Conservation (phyloP, 495 filamentous ascomycete genomes). For the Terfezia claveryi region DNA sequence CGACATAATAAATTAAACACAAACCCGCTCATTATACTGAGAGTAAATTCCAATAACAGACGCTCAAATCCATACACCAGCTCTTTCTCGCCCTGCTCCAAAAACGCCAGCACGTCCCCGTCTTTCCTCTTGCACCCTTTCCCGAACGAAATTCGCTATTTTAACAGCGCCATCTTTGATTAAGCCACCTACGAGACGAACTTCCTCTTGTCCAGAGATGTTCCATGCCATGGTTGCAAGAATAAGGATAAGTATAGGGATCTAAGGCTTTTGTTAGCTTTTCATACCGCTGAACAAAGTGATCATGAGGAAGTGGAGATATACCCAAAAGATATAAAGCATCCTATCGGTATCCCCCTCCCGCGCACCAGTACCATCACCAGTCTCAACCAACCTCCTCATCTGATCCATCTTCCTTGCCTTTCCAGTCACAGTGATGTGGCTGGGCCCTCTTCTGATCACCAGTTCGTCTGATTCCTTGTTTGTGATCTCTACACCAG, state of each 20-base stretch:
- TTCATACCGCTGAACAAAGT: slow-evolving; percentile 2
- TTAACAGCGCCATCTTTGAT: slow-evolving; percentile 23
- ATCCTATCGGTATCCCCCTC: slow-evolving; percentile 41
- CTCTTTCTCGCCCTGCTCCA: slow-evolving; percentile 5
- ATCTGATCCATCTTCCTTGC: slow-evolving; percentile 49
- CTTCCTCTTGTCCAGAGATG: slow-evolving; percentile 31
- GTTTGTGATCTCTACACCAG: slow-evolving; percentile 12
- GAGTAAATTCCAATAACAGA: no score
- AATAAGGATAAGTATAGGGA: slow-evolving; percentile 39
- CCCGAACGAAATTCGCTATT: slow-evolving; percentile 13
- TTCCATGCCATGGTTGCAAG: slow-evolving; percentile 41
- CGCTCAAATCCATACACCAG: slow-evolving; percentile 1
- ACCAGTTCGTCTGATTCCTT: slow-evolving; percentile 10
- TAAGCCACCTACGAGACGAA: slow-evolving; percentile 27
- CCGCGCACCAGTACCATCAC: not conserved
- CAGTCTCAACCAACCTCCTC: not conserved
- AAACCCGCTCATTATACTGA: no score
- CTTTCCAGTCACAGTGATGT: slow-evolving; percentile 48
- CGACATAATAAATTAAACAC: no score
- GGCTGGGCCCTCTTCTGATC: slow-evolving; percentile 44
- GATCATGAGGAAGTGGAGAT: slow-evolving; percentile 18
- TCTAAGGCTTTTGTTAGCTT: slow-evolving; percentile 22
- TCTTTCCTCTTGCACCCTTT: slow-evolving; percentile 9
- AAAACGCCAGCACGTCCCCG: slow-evolving; percentile 24
- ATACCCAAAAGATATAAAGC: slow-evolving; percentile 72